These are phyloP conservation scores for Blakeslea trispora DNA, from an alignment of 371 early-diverging fungal genomes.

Conservation along the genomic window DNA sequence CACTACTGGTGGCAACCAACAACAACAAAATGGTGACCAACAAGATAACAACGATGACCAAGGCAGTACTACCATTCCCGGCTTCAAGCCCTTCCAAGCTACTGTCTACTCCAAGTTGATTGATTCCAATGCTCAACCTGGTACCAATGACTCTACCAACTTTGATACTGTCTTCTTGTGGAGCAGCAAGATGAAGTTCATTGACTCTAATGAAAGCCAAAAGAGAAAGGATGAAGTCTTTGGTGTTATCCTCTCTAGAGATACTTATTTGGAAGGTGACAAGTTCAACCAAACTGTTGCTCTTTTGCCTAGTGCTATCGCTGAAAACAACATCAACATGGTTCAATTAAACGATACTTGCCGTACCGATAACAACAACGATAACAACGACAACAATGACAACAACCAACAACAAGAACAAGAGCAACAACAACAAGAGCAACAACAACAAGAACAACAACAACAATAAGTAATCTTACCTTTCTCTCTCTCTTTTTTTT, in stretches of 20 bases:
- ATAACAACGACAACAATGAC: conserved; percentile 2
- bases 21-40: background rate
- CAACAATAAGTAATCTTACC: background rate
- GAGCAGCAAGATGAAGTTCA: conserved; percentile 8
- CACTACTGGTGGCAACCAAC: conserved; percentile 11
- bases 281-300: conserved; percentile 19
- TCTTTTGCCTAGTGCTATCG: conserved; percentile 9
- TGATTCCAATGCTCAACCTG: conserved; percentile 24
- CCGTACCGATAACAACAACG: background rate
- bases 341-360: conserved; percentile 24
- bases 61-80: conserved; percentile 19
- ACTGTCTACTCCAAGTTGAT: conserved; percentile 19
- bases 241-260: conserved; percentile 21
- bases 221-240: conserved; percentile 23
- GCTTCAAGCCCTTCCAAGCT: conserved; percentile 11
- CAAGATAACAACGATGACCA: conserved; percentile 2
- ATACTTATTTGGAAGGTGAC: conserved; percentile 13
- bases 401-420: no score
- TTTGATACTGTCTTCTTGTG: conserved; percentile 27
- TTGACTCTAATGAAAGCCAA: background rate
- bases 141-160: conserved; percentile 11
- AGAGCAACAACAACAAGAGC: background rate
- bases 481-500: no score
- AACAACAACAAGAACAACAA: background rate
- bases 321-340: conserved; percentile 10